Conservation (phyloP, 805 yeast genomes). For the Sporopachydermia lactativora region DNA sequence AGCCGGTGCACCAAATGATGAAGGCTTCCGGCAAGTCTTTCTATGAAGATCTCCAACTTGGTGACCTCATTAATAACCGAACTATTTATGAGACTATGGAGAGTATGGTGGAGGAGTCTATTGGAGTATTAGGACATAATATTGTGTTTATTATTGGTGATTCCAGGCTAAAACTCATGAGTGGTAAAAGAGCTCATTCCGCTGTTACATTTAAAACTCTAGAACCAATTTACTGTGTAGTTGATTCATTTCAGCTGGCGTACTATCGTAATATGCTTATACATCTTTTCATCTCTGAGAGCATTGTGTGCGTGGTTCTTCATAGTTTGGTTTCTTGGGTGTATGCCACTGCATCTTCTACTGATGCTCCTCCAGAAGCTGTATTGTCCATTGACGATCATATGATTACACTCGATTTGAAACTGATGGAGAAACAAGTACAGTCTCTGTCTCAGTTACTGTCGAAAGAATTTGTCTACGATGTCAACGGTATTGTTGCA, state of each 20-base stretch:
- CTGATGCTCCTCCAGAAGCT: background rate
- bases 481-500: constrained; percentile 14
- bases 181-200: background rate
- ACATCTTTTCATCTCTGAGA: constrained; percentile 37
- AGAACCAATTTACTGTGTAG: constrained; percentile 25
- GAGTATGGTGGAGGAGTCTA: constrained; percentile 1
- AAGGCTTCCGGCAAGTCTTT: background rate
- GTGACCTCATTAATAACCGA: background rate
- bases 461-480: constrained; percentile 25
- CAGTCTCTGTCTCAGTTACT: constrained; percentile 22
- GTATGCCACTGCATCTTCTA: constrained; percentile 1
- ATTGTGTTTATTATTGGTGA: background rate
- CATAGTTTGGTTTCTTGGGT: constrained; percentile 1
- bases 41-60: background rate
- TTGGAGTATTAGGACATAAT: constrained; percentile 1
- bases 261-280: constrained; percentile 44
- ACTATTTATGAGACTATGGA: background rate
- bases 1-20: constrained; percentile 1
- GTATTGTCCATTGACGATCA: background rate
- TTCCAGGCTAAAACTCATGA: background rate
- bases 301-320: constrained; percentile 30
- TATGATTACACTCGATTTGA: background rate
- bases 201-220: constrained; percentile 13
- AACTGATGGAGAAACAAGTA: constrained; percentile 13
- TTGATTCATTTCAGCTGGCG: constrained; percentile 38